phyloP scores from a whole-genome alignment of 352 stramenopile genomes.

The Phytopythium chamaehyphon region DNA sequence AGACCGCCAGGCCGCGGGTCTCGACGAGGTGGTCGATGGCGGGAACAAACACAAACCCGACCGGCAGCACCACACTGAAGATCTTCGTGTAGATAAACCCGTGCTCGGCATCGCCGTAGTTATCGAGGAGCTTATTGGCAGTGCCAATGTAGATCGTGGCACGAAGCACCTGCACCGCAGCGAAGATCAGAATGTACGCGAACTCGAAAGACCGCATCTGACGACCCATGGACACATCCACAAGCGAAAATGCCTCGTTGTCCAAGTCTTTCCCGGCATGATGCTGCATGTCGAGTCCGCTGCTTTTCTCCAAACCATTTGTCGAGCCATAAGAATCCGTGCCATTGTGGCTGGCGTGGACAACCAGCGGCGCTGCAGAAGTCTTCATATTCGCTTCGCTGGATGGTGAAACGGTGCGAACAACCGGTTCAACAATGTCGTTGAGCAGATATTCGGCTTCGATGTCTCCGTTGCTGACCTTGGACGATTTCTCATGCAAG shows the following conservation, averaged over 20 bases:
- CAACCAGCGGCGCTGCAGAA: constrained; percentile 16
- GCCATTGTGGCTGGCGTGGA: constrained; percentile 13
- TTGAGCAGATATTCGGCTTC: constrained; percentile 10
- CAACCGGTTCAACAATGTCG: not conserved
- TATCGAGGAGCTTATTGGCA: constrained; percentile 79
- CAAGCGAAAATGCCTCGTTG: constrained; percentile 27
- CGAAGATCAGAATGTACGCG: constrained; percentile 66
- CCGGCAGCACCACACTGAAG: constrained; percentile 80
- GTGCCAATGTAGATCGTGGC: constrained; percentile 85
- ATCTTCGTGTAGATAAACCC: constrained; percentile 80
- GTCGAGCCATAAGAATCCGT: constrained; percentile 21
- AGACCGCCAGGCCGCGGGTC: constrained; percentile 51
- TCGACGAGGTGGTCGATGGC: constrained; percentile 84
- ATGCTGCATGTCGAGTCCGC: constrained; percentile 11
- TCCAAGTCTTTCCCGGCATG: constrained; percentile 13
- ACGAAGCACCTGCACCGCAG: constrained; percentile 68
- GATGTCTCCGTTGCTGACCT: constrained; percentile 10
- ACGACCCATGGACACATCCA: constrained; percentile 51
- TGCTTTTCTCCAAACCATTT: constrained; percentile 8
- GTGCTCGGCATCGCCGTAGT: constrained; percentile 68
- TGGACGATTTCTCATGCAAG: constrained; percentile 20
- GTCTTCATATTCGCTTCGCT: constrained; percentile 8
- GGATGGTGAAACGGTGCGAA: not conserved
- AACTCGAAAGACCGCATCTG: constrained; percentile 83
- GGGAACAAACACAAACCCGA: constrained; percentile 83